phyloP scores from a whole-genome alignment of 495 filamentous ascomycete species.

The Penicillium riverlandense region DNA sequence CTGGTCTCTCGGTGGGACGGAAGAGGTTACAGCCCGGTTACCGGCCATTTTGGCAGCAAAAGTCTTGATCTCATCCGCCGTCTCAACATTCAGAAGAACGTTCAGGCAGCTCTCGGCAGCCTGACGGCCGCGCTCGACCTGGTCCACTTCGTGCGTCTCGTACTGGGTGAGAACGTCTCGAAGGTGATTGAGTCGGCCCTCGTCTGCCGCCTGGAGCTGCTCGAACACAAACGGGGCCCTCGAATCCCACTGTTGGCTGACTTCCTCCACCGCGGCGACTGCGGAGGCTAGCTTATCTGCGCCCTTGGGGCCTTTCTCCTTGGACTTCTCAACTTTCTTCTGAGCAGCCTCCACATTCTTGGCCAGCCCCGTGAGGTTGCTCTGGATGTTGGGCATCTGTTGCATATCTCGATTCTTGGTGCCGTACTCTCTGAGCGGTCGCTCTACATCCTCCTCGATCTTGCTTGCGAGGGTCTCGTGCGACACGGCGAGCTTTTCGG shows the following conservation, averaged over 20 bases:
- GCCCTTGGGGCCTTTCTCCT: conserved; percentile 70
- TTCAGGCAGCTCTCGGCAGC: conserved; percentile 79
- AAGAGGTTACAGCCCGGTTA: conserved; percentile 6
- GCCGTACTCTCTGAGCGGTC: conserved; percentile 66
- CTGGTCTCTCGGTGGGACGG: conserved; percentile 10
- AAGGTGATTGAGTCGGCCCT: conserved; percentile 82
- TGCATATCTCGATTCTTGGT: conserved; percentile 75
- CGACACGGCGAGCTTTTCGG: conserved; percentile 71
- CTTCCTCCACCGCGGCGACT: conserved; percentile 63
- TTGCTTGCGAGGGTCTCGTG: conserved; percentile 76
- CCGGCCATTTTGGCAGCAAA: conserved; percentile 56
- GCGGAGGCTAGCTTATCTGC: conserved; percentile 76
- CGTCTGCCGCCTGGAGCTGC: conserved; percentile 85
- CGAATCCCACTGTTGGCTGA: conserved; percentile 84
- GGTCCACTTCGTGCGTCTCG: conserved; percentile 87
- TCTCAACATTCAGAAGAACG: conserved; percentile 79
- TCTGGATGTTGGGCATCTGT: conserved; percentile 74
- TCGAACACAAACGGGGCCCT: conserved; percentile 95
- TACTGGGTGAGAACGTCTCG: conserved; percentile 89
- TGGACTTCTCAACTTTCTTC: conserved; percentile 82
- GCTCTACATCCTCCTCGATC: conserved; percentile 88
- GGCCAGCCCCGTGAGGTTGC: conserved; percentile 71
- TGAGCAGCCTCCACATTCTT: conserved; percentile 79
- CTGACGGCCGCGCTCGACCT: conserved; percentile 68
- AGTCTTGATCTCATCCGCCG: conserved; percentile 80